Base-by-base conservation (phyloP, 2,329 filamentous ascomycete genomes). In the Botrytis pseudocinerea region DNA sequence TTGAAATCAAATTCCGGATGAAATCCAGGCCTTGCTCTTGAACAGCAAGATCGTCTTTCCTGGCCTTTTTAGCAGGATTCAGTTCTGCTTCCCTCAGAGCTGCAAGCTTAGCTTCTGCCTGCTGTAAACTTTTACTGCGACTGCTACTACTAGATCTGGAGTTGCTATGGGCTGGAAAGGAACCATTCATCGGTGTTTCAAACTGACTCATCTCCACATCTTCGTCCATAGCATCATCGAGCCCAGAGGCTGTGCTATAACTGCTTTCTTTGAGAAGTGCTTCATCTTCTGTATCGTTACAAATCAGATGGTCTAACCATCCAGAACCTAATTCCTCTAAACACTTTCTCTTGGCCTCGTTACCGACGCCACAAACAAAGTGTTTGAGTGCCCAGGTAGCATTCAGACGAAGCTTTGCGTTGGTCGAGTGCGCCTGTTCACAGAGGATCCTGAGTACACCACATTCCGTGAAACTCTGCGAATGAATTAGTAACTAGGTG, bases 361-460 rank as follows among this genome's bases (percentile, higher is more conserved):
- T 90, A 28, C 88, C 87, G 9, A 92, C 89, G 35, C 90, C 90
- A 75, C 92, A 88, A 4, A 97, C 91, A 68, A 98, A 87, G 82
- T 98, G 94, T 80, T 98, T 98, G 73, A 99, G 84, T 9, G 94
- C 94, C 95, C 96, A 99, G 2, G 99, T 83, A 35, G 95, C 94
- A 78, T 96, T 94, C 40, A 97, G 86, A 38, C 94, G 90, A 70
- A 98, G 85, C 64, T 91, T 89, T n/a, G 92, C 88, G 79, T 95
- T 93, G 64, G 88, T 87, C 0, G 93, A 96, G 81, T 93, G 93
- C 1, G 95, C 94, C 80, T 97, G 93, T 77, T 93, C 89, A 79
- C 94, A 97, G 1, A 98, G 85, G 0, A 92, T 88, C 75, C 89
- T 90, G 76, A 97, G 86, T 1, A 96, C 89, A 10, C 93, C 93